Percentiles rank a stretch among this genome's conserved stretches.
Conservation (phyloP, 2,329 filamentous ascomycete genomes). For the Nemania sp. region DNA sequence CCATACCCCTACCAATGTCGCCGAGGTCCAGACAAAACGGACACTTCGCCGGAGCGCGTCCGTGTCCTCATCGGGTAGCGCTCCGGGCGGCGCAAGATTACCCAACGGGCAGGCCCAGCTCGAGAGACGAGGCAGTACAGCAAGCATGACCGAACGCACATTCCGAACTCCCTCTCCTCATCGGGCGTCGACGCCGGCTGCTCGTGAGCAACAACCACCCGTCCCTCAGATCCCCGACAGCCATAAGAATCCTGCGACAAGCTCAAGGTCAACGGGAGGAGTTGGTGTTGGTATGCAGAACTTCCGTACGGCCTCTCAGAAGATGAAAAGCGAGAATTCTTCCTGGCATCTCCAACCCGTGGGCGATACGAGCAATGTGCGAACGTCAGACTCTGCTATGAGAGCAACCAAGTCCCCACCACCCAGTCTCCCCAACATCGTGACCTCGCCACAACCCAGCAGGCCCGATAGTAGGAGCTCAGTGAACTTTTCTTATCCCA, state of each 20-base stretch:
- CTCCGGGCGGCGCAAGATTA: constrained; percentile 58
- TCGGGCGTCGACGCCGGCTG: constrained; percentile 55
- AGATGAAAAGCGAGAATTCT: constrained; percentile 56
- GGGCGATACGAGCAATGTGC: constrained; percentile 59
- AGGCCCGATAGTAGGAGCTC: constrained; percentile 63
- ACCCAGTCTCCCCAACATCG: constrained; percentile 42
- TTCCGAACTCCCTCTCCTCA: constrained; percentile 82
- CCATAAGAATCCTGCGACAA: constrained; percentile 52
- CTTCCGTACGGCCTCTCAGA: constrained; percentile 67
- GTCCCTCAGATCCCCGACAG: constrained; percentile 76
- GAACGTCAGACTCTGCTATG: constrained; percentile 59
- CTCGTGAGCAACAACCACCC: constrained; percentile 70
- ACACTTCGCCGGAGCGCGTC: constrained; percentile 80
- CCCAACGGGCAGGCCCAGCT: constrained; percentile 58
- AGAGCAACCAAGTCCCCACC: constrained; percentile 52
- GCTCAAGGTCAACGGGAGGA: constrained; percentile 56
- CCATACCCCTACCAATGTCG: constrained; percentile 81
- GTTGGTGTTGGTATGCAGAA: constrained; percentile 62
- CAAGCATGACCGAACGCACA: constrained; percentile 89
- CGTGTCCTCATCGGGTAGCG: constrained; percentile 70
- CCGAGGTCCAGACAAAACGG: constrained; percentile 88
- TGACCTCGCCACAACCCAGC: constrained; percentile 52
- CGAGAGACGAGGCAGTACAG: constrained; percentile 74
- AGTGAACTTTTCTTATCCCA: constrained; percentile 71
- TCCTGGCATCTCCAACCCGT: constrained; percentile 64